phyloP scores from a whole-genome alignment of 2,329 filamentous ascomycete genomes.

The Fusarium nygamai region DNA sequence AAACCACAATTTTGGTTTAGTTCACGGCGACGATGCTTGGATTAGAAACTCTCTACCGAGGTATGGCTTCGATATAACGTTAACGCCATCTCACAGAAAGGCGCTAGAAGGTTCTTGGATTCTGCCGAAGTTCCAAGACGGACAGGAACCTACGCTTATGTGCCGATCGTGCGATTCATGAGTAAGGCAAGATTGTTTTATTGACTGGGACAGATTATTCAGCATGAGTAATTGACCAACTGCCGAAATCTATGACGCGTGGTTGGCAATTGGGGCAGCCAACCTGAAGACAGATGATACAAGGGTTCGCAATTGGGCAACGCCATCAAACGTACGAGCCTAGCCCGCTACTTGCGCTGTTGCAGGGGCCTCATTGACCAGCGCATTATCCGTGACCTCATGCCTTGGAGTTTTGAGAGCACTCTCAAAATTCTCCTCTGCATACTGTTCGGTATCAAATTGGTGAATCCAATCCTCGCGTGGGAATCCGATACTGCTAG shows the following conservation, averaged over 20 bases:
- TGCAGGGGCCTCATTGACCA: not conserved
- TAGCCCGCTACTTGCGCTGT: not conserved
- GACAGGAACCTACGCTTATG: not conserved
- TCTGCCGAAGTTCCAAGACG: not conserved
- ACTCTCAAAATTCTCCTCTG: slow-evolving; percentile 30
- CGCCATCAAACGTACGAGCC: not conserved
- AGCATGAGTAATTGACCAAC: not conserved
- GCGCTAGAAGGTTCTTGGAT: not conserved
- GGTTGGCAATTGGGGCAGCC: not conserved
- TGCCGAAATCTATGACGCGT: slow-evolving; percentile 8
- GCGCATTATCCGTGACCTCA: not conserved
- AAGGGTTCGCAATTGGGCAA: not conserved
- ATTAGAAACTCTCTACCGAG: not conserved
- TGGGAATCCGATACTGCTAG: slow-evolving; percentile 23
- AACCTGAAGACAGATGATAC: not conserved
- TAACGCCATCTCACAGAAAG: not conserved
- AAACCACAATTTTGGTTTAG: slow-evolving; percentile 4
- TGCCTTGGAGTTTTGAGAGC: not conserved
- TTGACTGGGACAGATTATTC: not conserved
- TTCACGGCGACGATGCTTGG: not conserved
- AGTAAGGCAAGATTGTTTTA: too few relatives aligned
- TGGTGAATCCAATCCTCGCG: slow-evolving; percentile 37
- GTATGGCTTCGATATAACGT: not conserved
- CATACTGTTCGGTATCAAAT: slow-evolving; percentile 33
- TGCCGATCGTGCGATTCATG: not conserved